Conservation (phyloP, 768 basidiomycete species). For the Pholiota molesta region DNA sequence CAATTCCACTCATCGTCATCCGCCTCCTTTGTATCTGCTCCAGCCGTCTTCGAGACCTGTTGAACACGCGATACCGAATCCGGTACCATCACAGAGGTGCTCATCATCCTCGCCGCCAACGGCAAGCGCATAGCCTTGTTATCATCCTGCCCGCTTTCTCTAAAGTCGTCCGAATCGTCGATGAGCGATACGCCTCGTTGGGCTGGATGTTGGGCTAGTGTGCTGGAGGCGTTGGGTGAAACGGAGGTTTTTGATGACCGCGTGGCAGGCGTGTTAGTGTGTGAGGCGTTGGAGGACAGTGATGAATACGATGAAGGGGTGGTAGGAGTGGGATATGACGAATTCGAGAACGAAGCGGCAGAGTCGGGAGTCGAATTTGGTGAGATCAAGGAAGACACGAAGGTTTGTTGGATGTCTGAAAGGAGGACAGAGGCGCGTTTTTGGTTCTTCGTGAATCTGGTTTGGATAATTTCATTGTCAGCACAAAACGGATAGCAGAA, state of each 20-base stretch:
- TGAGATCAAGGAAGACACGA: constrained; percentile 48
- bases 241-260: background rate
- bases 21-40: constrained; percentile 18
- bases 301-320: constrained; percentile 13
- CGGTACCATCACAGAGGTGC: constrained; percentile 23
- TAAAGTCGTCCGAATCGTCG: constrained; percentile 37
- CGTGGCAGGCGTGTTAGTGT: background rate
- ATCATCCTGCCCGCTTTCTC: constrained; percentile 14
- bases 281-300: constrained; percentile 19
- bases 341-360: background rate
- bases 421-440: constrained; percentile 70
- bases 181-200: constrained; percentile 32
- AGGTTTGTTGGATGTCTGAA: constrained; percentile 63
- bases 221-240: background rate
- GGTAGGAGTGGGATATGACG: constrained; percentile 14
- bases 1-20: constrained; percentile 62
- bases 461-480: background rate
- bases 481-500: background rate
- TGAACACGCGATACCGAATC: constrained; percentile 15
- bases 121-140: constrained; percentile 25
- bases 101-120: constrained; percentile 10
- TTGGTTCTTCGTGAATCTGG: constrained; percentile 66
- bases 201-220: background rate
- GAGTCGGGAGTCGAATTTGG: constrained; percentile 19
- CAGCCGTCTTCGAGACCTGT: constrained; percentile 1